Evolutionary conservation across 2,329 filamentous ascomycete species (phyloP), one percentile per base, ranked within the genome.

Genomic region (Pyricularia sp.): DNA sequence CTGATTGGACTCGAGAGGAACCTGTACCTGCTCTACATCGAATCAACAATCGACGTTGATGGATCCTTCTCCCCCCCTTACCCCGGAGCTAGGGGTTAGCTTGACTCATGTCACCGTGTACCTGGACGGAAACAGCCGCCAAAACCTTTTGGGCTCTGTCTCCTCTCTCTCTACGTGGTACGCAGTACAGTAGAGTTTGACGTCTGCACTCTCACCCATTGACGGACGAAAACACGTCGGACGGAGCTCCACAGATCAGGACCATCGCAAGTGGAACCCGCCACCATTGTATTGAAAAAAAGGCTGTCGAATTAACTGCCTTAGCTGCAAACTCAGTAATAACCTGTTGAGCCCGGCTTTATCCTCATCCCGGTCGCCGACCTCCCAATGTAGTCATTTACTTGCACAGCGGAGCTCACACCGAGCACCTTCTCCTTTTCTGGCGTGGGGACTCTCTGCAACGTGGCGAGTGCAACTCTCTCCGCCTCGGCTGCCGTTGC

Each of bases 291-390:
- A n/a, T n/a, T 55, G 36, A 50, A 42, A 9, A 42, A 42, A 55
- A n/a, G 20, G 9, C 20, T n/a, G 42, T 55, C 20, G 42, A 55
- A 55, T 55, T 55, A 55, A n/a, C 42, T n/a, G 17, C 42, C 20
- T n/a, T n/a, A 10, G 42, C 42, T 55, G 9, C 42, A n/a, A 3
- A 10, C 64, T 42, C 64, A 65, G 23, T 26, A 42, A 7, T 42
- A 25, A 11, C 23, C 17, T 33, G 10, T n/a, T 31, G 12, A 23
- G 9, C 20, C 20, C 3, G 20, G 28, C 26, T 65, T 66, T 23
- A 30, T 69, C 64, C 68, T 59, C 50, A 65, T 31, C 63, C 68
- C 68, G 26, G 68, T 69, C 20, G 36, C 25, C 50, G 68, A 65
- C 2, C 55, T 31, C 36, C 63, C 68, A 28, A 66, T 59, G 23